Percentiles rank a stretch among this genome's conserved stretches.
Evolutionary conservation across 2,329 filamentous ascomycete genomes (phyloP).

Genomic region (Penicillium corylophilum): DNA sequence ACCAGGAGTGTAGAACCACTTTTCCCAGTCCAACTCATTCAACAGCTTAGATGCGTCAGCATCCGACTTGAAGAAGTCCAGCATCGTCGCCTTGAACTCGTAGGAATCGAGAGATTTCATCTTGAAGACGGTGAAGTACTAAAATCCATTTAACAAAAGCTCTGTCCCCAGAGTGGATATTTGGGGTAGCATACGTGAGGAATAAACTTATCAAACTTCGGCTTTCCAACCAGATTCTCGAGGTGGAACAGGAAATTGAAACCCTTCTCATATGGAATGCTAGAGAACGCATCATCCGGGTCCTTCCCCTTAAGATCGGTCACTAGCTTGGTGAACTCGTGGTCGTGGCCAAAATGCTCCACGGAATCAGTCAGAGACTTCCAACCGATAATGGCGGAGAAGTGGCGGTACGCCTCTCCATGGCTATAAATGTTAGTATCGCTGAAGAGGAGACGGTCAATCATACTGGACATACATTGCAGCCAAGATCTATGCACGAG

Average conservation of each 20-base stretch:
- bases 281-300: constrained; percentile 93
- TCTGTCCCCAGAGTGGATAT: not conserved
- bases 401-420: constrained; percentile 82
- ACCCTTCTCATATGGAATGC: constrained; percentile 92
- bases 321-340: constrained; percentile 90
- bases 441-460: not conserved
- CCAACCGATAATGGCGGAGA: constrained; percentile 95
- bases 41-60: constrained; percentile 60
- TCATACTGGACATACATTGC: constrained; percentile 33
- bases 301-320: constrained; percentile 85
- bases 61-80: constrained; percentile 79
- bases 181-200: constrained; percentile 57
- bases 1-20: constrained; percentile 83
- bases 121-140: constrained; percentile 83
- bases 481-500: constrained; percentile 36
- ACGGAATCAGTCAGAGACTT: constrained; percentile 81
- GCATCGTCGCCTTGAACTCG: constrained; percentile 85
- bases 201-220: constrained; percentile 94
- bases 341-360: constrained; percentile 73
- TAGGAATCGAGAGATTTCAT: constrained; percentile 87
- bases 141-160: constrained; percentile 5
- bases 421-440: constrained; percentile 53
- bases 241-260: constrained; percentile 92
- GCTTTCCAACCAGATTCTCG: constrained; percentile 77
- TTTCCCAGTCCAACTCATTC: constrained; percentile 80